Evolutionary conservation across 805 yeast species (phyloP).

Genomic region (Starmerella apis): DNA sequence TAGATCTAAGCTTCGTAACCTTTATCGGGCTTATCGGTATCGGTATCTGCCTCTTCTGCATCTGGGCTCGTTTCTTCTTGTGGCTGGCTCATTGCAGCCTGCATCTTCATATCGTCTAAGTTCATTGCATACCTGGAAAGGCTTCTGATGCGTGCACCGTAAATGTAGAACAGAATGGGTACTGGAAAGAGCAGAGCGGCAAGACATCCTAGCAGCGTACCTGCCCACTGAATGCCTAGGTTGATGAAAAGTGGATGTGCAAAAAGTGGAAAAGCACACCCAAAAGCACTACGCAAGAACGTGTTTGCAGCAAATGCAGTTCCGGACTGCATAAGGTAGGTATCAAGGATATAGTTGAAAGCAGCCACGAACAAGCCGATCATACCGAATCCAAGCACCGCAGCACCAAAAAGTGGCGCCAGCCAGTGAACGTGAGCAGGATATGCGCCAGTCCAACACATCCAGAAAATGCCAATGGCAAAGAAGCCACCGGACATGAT

Average conservation of each 20-base stretch:
- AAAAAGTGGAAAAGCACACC: conserved; percentile 63
- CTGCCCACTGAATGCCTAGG: conserved; percentile 72
- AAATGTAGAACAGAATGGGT: conserved; percentile 54
- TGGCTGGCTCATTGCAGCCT: neutral
- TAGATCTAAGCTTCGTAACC: no score
- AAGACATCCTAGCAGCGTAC: conserved; percentile 55
- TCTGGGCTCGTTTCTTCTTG: neutral
- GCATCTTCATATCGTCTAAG: conserved; percentile 24
- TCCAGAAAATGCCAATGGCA: conserved; percentile 74
- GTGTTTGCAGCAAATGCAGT: conserved; percentile 70
- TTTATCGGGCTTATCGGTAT: neutral
- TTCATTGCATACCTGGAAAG: conserved; percentile 46
- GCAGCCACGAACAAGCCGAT: conserved; percentile 58
- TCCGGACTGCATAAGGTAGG: conserved; percentile 62
- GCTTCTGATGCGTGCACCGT: conserved; percentile 46
- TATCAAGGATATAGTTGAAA: conserved; percentile 61
- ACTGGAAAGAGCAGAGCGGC: conserved; percentile 51
- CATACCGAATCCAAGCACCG: conserved; percentile 57
- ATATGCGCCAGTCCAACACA: conserved; percentile 80
- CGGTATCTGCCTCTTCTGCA: neutral
- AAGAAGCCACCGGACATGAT: conserved; percentile 58
- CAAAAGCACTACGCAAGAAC: conserved; percentile 55
- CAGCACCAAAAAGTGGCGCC: conserved; percentile 60
- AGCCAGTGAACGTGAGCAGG: conserved; percentile 65
- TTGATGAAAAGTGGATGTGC: conserved; percentile 58